Conservation (phyloP, 208 protist genomes). For the Phytomonas francai region DNA sequence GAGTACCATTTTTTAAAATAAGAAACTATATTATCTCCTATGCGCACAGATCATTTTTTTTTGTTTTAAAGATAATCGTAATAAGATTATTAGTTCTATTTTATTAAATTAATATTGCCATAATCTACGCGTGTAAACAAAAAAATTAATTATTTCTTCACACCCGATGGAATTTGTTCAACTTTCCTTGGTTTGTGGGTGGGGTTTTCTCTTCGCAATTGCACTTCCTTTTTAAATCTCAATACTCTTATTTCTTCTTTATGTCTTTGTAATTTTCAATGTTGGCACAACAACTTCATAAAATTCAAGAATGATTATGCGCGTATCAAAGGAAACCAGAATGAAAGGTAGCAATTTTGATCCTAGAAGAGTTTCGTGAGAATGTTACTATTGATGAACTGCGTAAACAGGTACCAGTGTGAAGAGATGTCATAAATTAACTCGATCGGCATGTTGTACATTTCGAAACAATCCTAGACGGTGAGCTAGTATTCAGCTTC, state of each 20-base stretch:
- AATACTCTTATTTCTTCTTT: neutral
- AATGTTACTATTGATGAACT: neutral
- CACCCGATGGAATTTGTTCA: neutral
- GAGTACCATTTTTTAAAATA: constrained; percentile 3
- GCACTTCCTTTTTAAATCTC: neutral
- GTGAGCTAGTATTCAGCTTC: neutral
- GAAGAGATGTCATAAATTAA: neutral
- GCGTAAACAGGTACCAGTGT: neutral
- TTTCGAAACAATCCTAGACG: neutral
- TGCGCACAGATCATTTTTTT: neutral
- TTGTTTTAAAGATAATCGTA: neutral
- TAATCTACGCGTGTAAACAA: neutral
- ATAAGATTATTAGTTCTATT: neutral
- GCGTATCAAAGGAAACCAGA: neutral
- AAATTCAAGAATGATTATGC: neutral
- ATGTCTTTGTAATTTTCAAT: neutral
- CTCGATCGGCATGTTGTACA: neutral
- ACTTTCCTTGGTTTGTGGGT: neutral
- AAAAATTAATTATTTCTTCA: neutral
- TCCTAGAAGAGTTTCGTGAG: neutral
- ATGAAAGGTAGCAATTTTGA: neutral
- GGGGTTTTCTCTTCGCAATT: neutral
- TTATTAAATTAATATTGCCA: neutral
- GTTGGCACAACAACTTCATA: neutral
- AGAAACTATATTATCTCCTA: too few relatives aligned